Evolutionary conservation across 306 rosid genomes (phyloP).

Genomic region (Vicia villosa): DNA sequence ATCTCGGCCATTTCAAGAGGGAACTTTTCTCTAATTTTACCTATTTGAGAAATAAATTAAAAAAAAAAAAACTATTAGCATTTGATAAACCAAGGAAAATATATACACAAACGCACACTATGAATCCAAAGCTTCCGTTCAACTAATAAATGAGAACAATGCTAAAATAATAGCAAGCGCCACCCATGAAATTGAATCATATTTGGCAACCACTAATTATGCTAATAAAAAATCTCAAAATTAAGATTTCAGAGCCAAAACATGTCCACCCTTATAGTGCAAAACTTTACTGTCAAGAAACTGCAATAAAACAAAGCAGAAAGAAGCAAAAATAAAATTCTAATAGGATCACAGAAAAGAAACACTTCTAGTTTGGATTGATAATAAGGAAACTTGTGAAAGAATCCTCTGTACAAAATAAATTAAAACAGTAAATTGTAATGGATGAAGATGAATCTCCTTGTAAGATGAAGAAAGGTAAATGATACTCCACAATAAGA

Average conservation of each 20-base stretch:
- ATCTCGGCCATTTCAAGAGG: slow-evolving; percentile 99
- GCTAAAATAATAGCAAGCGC: slow-evolving; percentile 29
- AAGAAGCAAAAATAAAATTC: slow-evolving; percentile 1
- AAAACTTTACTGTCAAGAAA: not conserved
- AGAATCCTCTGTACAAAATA: not conserved
- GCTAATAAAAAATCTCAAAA: not conserved
- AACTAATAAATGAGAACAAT: slow-evolving; percentile 8
- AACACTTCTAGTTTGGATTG: not conserved
- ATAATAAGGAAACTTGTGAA: not conserved
- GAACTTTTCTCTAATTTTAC: slow-evolving; percentile 86
- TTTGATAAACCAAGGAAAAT: not conserved
- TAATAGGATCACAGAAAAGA: slow-evolving; percentile 12
- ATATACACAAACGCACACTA: not conserved
- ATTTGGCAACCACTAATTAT: slow-evolving; percentile 3
- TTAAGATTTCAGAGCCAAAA: not conserved
- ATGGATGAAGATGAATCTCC: not conserved
- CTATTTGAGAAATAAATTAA: slow-evolving; percentile 48
- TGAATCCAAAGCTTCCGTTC: slow-evolving; percentile 2
- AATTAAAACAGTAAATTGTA: not conserved
- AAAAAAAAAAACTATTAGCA: slow-evolving; percentile 36
- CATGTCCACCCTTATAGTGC: not conserved
- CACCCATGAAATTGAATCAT: slow-evolving; percentile 21
- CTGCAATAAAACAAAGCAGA: slow-evolving; percentile 9
- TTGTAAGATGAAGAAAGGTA: not conserved
- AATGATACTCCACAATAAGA: not conserved